phyloP scores from a whole-genome alignment of 176 grass and related monocot species.

The Carex scoparia region DNA sequence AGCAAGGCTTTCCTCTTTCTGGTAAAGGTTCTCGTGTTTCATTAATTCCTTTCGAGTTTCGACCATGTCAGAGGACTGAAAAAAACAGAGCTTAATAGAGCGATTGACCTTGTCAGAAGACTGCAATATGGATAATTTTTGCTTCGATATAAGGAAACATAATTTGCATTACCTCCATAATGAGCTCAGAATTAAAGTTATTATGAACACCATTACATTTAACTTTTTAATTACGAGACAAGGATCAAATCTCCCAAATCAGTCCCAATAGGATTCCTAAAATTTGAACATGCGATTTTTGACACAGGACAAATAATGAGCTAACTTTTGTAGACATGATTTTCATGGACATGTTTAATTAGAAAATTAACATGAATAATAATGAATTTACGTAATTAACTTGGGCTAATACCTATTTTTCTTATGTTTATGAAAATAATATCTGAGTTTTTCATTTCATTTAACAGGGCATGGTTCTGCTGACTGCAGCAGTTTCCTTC shows the following conservation, averaged over 20 bases:
- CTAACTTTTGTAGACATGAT: no score
- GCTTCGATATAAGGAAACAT: neutral
- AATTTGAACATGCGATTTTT: neutral
- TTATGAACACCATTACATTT: neutral
- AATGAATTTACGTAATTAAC: neutral
- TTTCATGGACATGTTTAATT: neutral
- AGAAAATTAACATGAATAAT: neutral
- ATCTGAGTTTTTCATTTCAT: neutral
- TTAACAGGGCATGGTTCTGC: slow-evolving; percentile 21
- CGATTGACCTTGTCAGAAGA: neutral
- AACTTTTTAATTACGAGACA: no score
- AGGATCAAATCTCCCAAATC: neutral
- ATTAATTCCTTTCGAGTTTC: neutral
- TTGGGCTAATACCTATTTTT: neutral
- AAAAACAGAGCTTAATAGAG: neutral
- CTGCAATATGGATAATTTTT: neutral
- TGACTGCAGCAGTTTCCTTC: slow-evolving; percentile 2
- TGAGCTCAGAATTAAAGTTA: neutral
- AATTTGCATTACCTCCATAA: neutral
- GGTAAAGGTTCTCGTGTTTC: neutral
- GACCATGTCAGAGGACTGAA: neutral
- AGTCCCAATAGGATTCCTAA: neutral
- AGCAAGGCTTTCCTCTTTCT: neutral
- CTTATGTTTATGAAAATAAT: neutral
- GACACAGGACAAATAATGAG: neutral